Percentiles rank a stretch among this genome's conserved stretches.
These are phyloP conservation scores for Hondaea fermentalgiana DNA, from an alignment of 108 stramenopile genomes.

Conservation along the genomic window DNA sequence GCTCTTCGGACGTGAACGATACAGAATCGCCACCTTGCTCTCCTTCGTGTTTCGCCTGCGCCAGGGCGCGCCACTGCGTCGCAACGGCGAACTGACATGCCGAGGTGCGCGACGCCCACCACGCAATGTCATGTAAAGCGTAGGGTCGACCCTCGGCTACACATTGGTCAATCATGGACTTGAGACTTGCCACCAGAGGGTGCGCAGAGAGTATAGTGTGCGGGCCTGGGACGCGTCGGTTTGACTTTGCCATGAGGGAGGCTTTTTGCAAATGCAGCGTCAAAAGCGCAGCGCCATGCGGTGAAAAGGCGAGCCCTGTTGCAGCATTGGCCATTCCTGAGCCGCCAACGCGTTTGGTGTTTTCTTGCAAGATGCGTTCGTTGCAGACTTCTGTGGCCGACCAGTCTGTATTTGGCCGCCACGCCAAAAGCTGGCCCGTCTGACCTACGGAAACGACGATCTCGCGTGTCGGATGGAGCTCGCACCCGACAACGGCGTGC, in stretches of 20 bases:
- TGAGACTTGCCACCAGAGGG: background rate
- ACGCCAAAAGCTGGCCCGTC: background rate
- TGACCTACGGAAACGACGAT: background rate
- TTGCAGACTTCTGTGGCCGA: background rate
- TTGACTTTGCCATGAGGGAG: background rate
- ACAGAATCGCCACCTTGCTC: too few species aligned
- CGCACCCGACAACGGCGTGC: background rate
- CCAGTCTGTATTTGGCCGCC: background rate
- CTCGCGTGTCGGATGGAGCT: background rate
- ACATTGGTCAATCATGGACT: background rate
- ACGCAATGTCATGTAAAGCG: background rate
- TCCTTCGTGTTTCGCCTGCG: background rate
- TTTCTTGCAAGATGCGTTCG: background rate
- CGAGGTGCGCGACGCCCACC: background rate
- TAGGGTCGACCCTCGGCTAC: background rate
- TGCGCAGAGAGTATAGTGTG: background rate
- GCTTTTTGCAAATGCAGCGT: background rate
- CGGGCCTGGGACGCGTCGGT: background rate
- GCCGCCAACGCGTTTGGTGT: background rate
- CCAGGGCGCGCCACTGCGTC: background rate
- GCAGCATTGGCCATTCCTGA: background rate
- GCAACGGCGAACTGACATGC: background rate
- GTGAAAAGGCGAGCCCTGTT: background rate
- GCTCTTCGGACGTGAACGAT: background rate
- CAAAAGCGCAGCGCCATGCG: background rate